Conservation (phyloP, 495 filamentous ascomycete species). For the Letharia columbiana region DNA sequence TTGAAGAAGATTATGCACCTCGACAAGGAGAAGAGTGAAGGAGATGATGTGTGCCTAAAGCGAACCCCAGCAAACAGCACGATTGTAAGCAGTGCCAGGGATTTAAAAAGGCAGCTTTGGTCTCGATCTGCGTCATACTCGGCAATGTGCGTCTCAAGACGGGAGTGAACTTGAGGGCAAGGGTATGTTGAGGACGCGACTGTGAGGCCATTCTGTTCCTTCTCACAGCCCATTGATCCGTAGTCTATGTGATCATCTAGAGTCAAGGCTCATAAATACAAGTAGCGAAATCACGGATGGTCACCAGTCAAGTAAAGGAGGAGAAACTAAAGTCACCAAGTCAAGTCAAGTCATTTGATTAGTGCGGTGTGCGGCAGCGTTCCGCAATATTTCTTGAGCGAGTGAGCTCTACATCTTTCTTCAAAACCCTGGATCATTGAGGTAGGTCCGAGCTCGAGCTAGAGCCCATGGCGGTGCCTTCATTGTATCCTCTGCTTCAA, state of each 20-base stretch:
- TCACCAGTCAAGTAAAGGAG: no score
- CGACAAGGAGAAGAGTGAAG: not conserved
- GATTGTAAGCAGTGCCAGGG: constrained; percentile 4
- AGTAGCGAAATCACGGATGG: no score
- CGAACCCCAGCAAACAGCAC: constrained; percentile 10
- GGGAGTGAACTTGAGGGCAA: constrained; percentile 5
- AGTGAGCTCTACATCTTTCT: no score
- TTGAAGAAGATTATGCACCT: no score
- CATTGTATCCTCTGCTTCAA: constrained; percentile 1
- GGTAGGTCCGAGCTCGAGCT: no score
- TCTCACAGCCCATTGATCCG: not conserved
- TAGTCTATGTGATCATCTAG: not conserved
- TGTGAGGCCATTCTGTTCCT: not conserved
- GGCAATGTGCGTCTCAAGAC: constrained; percentile 9
- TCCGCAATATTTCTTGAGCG: no score
- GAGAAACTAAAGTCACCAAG: no score
- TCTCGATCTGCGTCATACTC: constrained; percentile 11
- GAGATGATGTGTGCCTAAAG: constrained; percentile 8
- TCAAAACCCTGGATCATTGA: no score
- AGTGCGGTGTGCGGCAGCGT: no score
- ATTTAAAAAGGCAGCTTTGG: constrained; percentile 8
- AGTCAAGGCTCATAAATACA: no score
- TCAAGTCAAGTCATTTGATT: no score
- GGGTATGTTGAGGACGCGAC: constrained; percentile 13
- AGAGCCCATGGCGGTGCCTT: not conserved